Percentiles rank a stretch among this genome's conserved stretches.
These are phyloP conservation scores for Kluyveromyces starmeri DNA, from an alignment of 805 yeast genomes.

Conservation along the genomic window DNA sequence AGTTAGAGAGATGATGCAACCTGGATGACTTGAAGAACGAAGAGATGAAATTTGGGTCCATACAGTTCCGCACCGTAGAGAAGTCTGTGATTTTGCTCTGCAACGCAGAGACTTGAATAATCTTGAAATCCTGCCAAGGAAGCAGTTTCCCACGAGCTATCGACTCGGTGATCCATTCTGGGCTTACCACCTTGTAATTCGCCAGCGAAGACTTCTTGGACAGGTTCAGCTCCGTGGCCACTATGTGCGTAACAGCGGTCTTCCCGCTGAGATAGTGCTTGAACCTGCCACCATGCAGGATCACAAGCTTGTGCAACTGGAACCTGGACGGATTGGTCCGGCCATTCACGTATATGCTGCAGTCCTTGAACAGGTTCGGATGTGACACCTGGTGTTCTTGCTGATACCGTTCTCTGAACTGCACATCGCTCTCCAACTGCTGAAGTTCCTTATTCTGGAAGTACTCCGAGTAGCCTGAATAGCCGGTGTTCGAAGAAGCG, in stretches of 20 bases:
- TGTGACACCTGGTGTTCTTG: constrained; percentile 8
- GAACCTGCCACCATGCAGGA: constrained; percentile 73
- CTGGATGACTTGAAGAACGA: constrained; percentile 74
- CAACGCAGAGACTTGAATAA: constrained; percentile 27
- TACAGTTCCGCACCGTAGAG: constrained; percentile 41
- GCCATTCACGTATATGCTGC: constrained; percentile 78
- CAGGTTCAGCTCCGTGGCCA: constrained; percentile 74
- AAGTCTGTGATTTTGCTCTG: constrained; percentile 20
- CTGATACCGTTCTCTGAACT: constrained; percentile 15
- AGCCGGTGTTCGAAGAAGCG: constrained; percentile 1
- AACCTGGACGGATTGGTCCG: constrained; percentile 74
- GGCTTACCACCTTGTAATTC: constrained; percentile 67
- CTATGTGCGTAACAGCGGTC: constrained; percentile 70
- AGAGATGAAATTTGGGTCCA: constrained; percentile 65
- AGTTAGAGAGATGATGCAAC: constrained; percentile 76
- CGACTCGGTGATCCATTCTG: constrained; percentile 73
- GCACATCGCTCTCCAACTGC: constrained; percentile 20
- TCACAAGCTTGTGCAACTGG: constrained; percentile 61
- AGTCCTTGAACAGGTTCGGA: constrained; percentile 48
- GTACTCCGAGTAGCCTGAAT: constrained; percentile 13
- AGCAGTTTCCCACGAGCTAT: constrained; percentile 38
- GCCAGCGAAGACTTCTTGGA: constrained; percentile 57
- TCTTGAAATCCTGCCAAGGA: constrained; percentile 64
- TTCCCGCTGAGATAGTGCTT: constrained; percentile 61
- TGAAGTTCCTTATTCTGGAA: constrained; percentile 18